Base-by-base conservation (phyloP, 495 filamentous ascomycete species). In the Chaetomidium leptoderma region DNA sequence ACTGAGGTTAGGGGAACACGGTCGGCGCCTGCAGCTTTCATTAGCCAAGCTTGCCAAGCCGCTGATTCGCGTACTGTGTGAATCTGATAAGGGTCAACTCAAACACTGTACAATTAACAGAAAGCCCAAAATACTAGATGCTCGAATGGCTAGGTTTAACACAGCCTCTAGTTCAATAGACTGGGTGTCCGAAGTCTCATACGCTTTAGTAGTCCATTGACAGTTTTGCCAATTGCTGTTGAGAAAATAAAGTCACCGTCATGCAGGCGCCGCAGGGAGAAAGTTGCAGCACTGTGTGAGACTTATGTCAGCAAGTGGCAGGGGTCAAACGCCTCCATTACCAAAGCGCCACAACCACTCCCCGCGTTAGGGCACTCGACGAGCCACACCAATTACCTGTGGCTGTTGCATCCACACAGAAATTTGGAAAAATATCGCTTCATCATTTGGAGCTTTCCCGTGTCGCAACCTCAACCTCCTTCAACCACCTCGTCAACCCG, bases 401-500 rank as follows among this genome's bases (percentile, higher is more conserved):
- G 65, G 69, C 65, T 66, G 13, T 39, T 35, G 61, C 48, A 62
- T 69, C 67, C 69, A 71, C 69, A 71, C 67, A 71, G 64, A 69
- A 69, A 68, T 69, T 70, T 71, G 53, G 62, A 68, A 68, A 71
- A 70, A 63, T 71, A 70, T 65, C 65, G 55, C 63, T 62, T 53
- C 64, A 57, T 51, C 29, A 54, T 64, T 66, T 66, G 58, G 65
- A 62, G 43, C 62, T 62, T 63, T 65, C 60, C 37, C 55, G 60
- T 57, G 49, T 60, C 62, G 68, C 62, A 69, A 61, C 60, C 60
- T 57, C 54, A 54, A 66, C 56, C 57, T 64, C 63, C 60, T 51
- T 63, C 62, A 65, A 60, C 67, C 60, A 66, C 64, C 64, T 39
- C 63, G 61, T 61, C 65, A 66, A 63, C 59, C 69, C 59, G 58